Percentiles rank a stretch among this genome's conserved stretches.
Conservation (phyloP, 352 stramenopile species). For the Phytophthora megakarya region DNA sequence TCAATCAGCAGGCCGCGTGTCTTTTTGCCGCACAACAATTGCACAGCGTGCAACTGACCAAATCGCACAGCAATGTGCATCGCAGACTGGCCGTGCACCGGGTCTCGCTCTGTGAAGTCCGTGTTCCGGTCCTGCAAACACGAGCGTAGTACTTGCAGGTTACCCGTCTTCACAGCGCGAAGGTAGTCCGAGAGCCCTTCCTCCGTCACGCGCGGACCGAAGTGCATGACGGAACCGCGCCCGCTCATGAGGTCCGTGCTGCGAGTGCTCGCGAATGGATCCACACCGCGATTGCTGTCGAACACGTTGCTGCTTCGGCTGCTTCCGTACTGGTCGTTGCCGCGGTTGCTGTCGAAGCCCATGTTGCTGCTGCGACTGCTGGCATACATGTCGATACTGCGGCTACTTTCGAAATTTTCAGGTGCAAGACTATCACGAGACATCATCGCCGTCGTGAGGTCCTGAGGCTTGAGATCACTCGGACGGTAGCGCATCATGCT, state of each 20-base stretch:
- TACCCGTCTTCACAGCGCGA: conserved; percentile 66
- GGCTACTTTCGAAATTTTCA: conserved; percentile 30
- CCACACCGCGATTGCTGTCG: conserved; percentile 28
- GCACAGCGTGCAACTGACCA: conserved; percentile 75
- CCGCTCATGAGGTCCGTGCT: conserved; percentile 40
- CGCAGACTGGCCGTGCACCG: conserved; percentile 74
- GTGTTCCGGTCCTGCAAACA: conserved; percentile 65
- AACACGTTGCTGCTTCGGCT: conserved; percentile 26
- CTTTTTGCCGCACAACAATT: conserved; percentile 73
- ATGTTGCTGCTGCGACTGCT: conserved; percentile 36
- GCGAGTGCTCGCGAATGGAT: conserved; percentile 30
- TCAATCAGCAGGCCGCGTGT: conserved; percentile 64
- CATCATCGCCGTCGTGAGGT: conserved; percentile 52
- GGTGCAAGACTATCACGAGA: conserved; percentile 62
- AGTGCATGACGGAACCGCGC: conserved; percentile 50
- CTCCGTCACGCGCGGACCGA: conserved; percentile 56
- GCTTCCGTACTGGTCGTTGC: conserved; percentile 26
- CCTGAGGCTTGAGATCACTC: conserved; percentile 58
- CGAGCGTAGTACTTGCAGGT: conserved; percentile 57
- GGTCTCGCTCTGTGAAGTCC: conserved; percentile 67
- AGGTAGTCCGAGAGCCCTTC: conserved; percentile 67
- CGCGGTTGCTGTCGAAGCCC: conserved; percentile 20
- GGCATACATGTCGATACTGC: conserved; percentile 25
- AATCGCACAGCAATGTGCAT: conserved; percentile 83
- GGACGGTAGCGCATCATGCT: conserved; percentile 78